phyloP scores from a whole-genome alignment of 1,139 yeast species.

The Debaryomyces subglobosus region DNA sequence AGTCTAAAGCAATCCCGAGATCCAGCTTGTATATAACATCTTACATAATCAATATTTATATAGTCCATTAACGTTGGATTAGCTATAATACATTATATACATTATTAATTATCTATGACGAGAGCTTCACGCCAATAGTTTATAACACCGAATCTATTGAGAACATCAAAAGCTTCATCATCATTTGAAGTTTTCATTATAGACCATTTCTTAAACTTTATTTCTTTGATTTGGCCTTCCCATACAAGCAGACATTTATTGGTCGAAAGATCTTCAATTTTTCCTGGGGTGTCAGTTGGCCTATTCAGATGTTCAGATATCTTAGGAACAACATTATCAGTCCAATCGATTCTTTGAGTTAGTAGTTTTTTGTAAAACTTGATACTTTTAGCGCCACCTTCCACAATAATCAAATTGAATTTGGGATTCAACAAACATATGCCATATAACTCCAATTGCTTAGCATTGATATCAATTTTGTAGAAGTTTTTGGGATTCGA shows the following conservation, averaged over 20 bases:
- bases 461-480: conserved; percentile 80
- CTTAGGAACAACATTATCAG: conserved; percentile 41
- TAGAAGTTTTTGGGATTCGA: conserved; percentile 68
- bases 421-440: conserved; percentile 45
- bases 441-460: conserved; percentile 69
- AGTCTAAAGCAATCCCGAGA: conserved; percentile 7
- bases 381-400: conserved; percentile 68
- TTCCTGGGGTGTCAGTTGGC: conserved; percentile 6
- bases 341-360: conserved; percentile 71
- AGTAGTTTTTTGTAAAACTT: conserved; percentile 66
- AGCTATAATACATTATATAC: background rate
- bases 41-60: background rate
- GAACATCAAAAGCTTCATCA: conserved; percentile 55
- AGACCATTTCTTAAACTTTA: conserved; percentile 66
- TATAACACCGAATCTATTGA: conserved; percentile 55
- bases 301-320: conserved; percentile 14
- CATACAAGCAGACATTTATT: conserved; percentile 65
- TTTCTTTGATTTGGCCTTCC: conserved; percentile 69
- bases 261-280: conserved; percentile 38
- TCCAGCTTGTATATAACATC: background rate
- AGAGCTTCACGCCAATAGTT: conserved; percentile 62
- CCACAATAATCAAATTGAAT: conserved; percentile 65
- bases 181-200: conserved; percentile 52
- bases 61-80: background rate
- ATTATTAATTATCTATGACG: conserved; percentile 9